Evolutionary conservation across 2,329 filamentous ascomycete species (phyloP).

Genomic region (Alternaria brassicicola): DNA sequence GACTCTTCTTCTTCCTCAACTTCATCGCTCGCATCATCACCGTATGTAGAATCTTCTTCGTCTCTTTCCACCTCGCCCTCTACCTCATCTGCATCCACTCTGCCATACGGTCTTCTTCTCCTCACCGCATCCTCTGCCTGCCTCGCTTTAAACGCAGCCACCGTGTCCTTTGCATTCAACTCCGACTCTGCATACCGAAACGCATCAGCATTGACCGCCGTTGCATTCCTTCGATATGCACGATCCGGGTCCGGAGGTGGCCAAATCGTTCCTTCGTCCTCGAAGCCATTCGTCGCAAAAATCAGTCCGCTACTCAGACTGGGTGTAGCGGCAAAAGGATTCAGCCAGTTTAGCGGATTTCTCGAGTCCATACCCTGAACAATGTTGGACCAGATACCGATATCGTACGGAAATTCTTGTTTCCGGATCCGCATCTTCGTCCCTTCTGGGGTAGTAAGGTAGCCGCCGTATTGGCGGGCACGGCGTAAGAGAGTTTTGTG

Average conservation of each 20-base stretch:
- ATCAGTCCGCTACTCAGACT: slow-evolving; percentile 58
- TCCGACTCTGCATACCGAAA: slow-evolving; percentile 50
- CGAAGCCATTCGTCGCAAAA: slow-evolving; percentile 79
- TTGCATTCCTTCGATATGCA: slow-evolving; percentile 22
- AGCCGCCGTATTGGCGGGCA: slow-evolving; percentile 60
- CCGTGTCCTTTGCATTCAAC: slow-evolving; percentile 50
- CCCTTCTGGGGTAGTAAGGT: slow-evolving; percentile 62
- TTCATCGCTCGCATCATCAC: slow-evolving; percentile 25
- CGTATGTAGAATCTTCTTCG: slow-evolving; percentile 30
- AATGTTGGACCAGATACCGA: slow-evolving; percentile 76
- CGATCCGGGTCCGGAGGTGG: slow-evolving; percentile 60
- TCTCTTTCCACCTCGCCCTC: slow-evolving; percentile 9
- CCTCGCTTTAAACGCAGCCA: slow-evolving; percentile 61
- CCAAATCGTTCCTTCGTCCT: slow-evolving; percentile 55
- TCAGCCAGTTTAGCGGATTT: slow-evolving; percentile 69
- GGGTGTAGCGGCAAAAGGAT: slow-evolving; percentile 66
- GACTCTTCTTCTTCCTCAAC: slow-evolving; percentile 16
- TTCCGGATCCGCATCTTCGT: slow-evolving; percentile 59
- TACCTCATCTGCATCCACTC: slow-evolving; percentile 39
- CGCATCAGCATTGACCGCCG: slow-evolving; percentile 28
- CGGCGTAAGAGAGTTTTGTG: slow-evolving; percentile 55
- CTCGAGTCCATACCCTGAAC: slow-evolving; percentile 74
- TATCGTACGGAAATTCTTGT: slow-evolving; percentile 82
- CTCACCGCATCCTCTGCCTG: slow-evolving; percentile 59
- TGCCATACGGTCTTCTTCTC: slow-evolving; percentile 51